These are phyloP conservation scores for Aspergillus clavatus DNA, from an alignment of 2,329 filamentous ascomycete species.

Conservation along the genomic window DNA sequence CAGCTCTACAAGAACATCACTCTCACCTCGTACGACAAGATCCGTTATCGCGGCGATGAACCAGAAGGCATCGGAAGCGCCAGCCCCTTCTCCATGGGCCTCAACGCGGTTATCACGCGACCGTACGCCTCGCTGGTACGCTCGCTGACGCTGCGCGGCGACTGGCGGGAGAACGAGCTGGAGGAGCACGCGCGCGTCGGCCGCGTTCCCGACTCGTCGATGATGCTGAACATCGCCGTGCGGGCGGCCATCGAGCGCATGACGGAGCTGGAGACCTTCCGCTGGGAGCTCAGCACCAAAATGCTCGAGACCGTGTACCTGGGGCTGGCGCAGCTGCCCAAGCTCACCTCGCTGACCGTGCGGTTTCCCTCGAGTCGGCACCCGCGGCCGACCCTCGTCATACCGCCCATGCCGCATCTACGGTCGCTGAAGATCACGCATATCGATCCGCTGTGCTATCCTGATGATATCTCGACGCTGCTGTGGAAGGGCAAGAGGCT, in stretches of 20 bases:
- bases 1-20: constrained; percentile 55
- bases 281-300: constrained; percentile 59
- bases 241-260: constrained; percentile 57
- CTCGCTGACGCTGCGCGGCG: constrained; percentile 49
- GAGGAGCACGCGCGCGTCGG: constrained; percentile 55
- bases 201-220: constrained; percentile 58
- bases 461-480: constrained; percentile 57
- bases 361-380: constrained; percentile 53
- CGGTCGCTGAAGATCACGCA: constrained; percentile 51
- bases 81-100: constrained; percentile 59
- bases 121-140: constrained; percentile 51
- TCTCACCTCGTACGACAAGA: constrained; percentile 54
- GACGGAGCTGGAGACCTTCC: constrained; percentile 51
- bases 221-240: constrained; percentile 59
- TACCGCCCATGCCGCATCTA: constrained; percentile 55
- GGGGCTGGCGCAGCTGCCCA: constrained; percentile 48
- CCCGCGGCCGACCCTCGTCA: constrained; percentile 52
- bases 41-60: constrained; percentile 54
- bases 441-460: constrained; percentile 61
- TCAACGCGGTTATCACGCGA: constrained; percentile 58
- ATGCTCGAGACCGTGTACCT: constrained; percentile 56
- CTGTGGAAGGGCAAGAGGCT: constrained; percentile 52
- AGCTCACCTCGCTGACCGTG: constrained; percentile 51
- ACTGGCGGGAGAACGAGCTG: constrained; percentile 54
- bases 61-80: constrained; percentile 59